phyloP scores from a whole-genome alignment of 805 yeast genomes.

The Vanderwaltozyma yarrowii region DNA sequence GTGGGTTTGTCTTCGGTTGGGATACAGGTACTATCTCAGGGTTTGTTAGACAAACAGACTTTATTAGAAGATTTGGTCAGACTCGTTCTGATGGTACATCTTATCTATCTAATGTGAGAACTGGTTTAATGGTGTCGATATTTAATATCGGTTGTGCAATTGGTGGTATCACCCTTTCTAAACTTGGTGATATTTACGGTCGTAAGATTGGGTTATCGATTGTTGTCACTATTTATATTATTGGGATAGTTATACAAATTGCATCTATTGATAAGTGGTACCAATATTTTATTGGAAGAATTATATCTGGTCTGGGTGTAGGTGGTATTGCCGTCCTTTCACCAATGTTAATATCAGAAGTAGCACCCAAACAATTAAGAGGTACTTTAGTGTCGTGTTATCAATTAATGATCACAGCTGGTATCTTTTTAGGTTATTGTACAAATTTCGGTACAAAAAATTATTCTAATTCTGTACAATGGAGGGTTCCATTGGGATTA shows the following conservation, averaged over 20 bases:
- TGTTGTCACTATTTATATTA: constrained; percentile 51
- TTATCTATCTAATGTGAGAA: constrained; percentile 21
- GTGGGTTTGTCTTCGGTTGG: constrained; percentile 73
- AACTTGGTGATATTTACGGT: constrained; percentile 53
- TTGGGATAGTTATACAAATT: constrained; percentile 63
- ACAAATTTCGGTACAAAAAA: constrained; percentile 49
- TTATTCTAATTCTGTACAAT: constrained; percentile 41
- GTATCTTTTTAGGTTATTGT: constrained; percentile 73
- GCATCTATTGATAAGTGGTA: constrained; percentile 50
- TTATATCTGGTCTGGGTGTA: constrained; percentile 62
- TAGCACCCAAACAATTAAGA: constrained; percentile 39
- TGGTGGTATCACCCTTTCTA: constrained; percentile 55
- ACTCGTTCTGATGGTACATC: constrained; percentile 11
- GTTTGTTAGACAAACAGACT: constrained; percentile 40
- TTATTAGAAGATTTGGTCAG: constrained; percentile 19
- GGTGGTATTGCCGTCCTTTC: constrained; percentile 70
- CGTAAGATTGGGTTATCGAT: constrained; percentile 53
- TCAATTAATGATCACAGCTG: constrained; percentile 65
- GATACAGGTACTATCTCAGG: constrained; percentile 68
- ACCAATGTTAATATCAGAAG: constrained; percentile 54
- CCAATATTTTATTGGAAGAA: constrained; percentile 64
- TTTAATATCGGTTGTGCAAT: constrained; percentile 71
- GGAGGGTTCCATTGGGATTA: constrained; percentile 68
- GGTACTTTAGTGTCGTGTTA: constrained; percentile 65
- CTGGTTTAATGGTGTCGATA: constrained; percentile 31